Percentiles rank a stretch among this genome's conserved stretches.
Conservation (phyloP, 192 early-diverging fungal genomes). For the Rhizoclosmatium sp. region DNA sequence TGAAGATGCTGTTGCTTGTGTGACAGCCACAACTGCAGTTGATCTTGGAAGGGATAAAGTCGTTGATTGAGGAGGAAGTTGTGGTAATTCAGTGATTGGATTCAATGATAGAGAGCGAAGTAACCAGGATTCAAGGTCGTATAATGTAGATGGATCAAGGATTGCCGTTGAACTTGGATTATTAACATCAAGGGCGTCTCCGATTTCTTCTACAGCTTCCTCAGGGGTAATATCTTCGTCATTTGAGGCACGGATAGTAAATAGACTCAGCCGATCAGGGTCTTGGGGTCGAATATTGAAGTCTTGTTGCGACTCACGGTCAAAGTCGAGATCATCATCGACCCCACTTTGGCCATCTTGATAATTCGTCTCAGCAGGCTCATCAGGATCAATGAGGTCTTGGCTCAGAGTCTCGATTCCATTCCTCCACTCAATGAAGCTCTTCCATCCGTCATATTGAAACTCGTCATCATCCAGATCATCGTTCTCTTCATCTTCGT, state of each 20-base stretch:
- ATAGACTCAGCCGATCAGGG: neutral
- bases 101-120: neutral
- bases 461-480: neutral
- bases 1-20: neutral
- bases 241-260: neutral
- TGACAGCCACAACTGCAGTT: neutral
- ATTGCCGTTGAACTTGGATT: neutral
- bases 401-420: conserved; percentile 16
- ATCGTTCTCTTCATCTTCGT: conserved; percentile 7
- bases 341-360: neutral
- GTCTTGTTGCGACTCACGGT: neutral
- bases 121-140: neutral
- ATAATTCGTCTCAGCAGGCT: neutral
- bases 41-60: neutral
- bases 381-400: neutral
- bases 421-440: conserved; percentile 31
- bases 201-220: neutral
- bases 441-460: conserved; percentile 24
- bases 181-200: neutral
- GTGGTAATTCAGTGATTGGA: neutral
- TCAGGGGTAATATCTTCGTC: neutral
- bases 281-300: neutral
- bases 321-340: conserved; percentile 1
- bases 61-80: neutral
- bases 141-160: neutral